These are phyloP conservation scores for Lodderomyces metapsilosis DNA, from an alignment of 1,139 yeast species.

Conservation along the genomic window DNA sequence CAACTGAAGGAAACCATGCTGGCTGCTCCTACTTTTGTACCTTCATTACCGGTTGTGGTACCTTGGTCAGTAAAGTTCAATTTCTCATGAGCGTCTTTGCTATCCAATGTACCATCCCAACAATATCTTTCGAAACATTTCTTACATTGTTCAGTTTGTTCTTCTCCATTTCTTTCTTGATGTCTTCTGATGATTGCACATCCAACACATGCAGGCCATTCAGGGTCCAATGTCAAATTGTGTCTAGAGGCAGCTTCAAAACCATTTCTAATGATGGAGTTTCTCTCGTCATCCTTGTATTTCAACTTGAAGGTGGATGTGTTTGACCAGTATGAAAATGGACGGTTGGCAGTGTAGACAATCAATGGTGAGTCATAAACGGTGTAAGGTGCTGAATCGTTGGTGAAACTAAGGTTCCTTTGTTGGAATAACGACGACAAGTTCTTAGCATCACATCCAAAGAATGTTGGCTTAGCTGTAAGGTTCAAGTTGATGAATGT, in stretches of 20 bases:
- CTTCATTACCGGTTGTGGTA: constrained; percentile 35
- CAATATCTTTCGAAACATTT: constrained; percentile 74
- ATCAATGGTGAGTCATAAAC: constrained; percentile 64
- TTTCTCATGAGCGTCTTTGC: constrained; percentile 13
- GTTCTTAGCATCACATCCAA: constrained; percentile 78
- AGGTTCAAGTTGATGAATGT: constrained; percentile 63
- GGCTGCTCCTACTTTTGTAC: constrained; percentile 6
- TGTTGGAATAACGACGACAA: constrained; percentile 45
- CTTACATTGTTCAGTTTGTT: constrained; percentile 70
- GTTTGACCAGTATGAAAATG: constrained; percentile 66
- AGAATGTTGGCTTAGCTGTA: constrained; percentile 71
- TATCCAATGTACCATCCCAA: constrained; percentile 63
- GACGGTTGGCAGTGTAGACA: constrained; percentile 77
- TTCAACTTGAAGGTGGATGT: constrained; percentile 69
- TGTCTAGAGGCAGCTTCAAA: constrained; percentile 73
- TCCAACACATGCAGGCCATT: constrained; percentile 79
- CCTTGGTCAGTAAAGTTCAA: constrained; percentile 50
- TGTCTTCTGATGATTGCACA: constrained; percentile 87
- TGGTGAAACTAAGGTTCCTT: constrained; percentile 19
- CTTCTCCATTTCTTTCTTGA: constrained; percentile 65
- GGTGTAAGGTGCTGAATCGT: constrained; percentile 17
- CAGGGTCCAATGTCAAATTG: constrained; percentile 68
- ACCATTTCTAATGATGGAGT: constrained; percentile 70
- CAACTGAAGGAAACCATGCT: constrained; percentile 11
- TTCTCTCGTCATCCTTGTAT: constrained; percentile 58